Evolutionary conservation across 106 monocot species (phyloP), one percentile per base, ranked within the genome.

Genomic region (Dendrobium catenatum): DNA sequence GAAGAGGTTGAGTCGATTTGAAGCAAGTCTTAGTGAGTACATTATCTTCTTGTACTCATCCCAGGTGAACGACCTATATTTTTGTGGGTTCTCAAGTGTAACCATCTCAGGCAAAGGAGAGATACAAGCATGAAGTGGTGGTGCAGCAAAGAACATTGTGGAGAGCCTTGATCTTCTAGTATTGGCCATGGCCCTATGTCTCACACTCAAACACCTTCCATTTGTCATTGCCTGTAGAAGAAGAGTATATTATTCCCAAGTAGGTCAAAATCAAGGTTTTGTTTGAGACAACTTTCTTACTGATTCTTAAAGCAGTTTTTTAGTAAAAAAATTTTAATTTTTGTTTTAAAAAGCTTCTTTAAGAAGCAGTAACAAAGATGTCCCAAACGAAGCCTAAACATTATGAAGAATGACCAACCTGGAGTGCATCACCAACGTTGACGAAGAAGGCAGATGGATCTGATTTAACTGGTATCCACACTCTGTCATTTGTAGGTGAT

Each of bases 31-130:
- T 41, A 93, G 89, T 16, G 89, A 72, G 83, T 95, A 95, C 93
- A 93, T 93, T 37, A 84, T 80, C 86, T 84, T 93, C 91, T 95
- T 95, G 90, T 90, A 95, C 84, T 95, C 95, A 0, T 79, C 90
- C 95, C 95, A 95, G n/a, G 93, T 91, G 80, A 88, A 95, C 15
- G 95, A 43, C 48, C 79, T 87, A 83, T 93, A 95, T 1, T 61
- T 79, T 46, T 84, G 43, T 0, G 90, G 90, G 10, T 81, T 27
- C 4, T 42, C 78, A 7, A 76, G 43, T 20, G 87, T 82, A 41
- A 93, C 37, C 84, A 80, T 88, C 82, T 92, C 86, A 9, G 87
- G 87, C 19, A 89, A 82, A 19, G 95, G 86, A 16, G 87, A 75
- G 27, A 95, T 89, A 9, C 54, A 6, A 11, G 87, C 77, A 6